Conservation (phyloP, 2,329 filamentous ascomycete genomes). For the Sporothrix variecibatus region DNA sequence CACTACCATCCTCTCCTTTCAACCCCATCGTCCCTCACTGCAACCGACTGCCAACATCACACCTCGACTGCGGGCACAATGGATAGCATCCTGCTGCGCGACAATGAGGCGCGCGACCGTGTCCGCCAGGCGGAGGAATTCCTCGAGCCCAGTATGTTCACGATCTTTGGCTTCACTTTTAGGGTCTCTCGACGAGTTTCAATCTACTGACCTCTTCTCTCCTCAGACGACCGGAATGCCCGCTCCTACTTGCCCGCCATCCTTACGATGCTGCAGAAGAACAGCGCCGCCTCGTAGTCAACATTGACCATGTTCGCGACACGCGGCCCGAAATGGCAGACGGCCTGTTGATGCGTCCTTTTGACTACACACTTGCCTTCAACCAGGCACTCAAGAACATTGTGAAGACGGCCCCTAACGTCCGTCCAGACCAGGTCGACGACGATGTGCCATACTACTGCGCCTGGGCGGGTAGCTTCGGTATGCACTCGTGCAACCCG, state of each 20-base stretch:
- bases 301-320: conserved; percentile 86
- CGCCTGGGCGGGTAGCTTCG: conserved; percentile 95
- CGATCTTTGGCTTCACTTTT: not conserved
- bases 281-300: conserved; percentile 68
- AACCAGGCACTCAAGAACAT: conserved; percentile 88
- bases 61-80: conserved; percentile 45
- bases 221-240: conserved; percentile 53
- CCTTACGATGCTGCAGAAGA: conserved; percentile 71
- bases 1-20: not conserved
- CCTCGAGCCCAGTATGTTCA: conserved; percentile 74
- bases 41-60: not conserved
- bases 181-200: conserved; percentile 30
- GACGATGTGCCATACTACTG: conserved; percentile 91
- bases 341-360: conserved; percentile 78
- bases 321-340: conserved; percentile 81
- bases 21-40: not conserved
- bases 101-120: conserved; percentile 81
- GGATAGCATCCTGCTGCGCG: conserved; percentile 74
- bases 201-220: conserved; percentile 27
- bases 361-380: conserved; percentile 86
- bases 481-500: conserved; percentile 91
- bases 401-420: conserved; percentile 74
- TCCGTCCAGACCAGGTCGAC: conserved; percentile 72
- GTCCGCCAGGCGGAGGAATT: conserved; percentile 89
- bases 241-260: conserved; percentile 88